Conservation (phyloP, 345 rosid species). For the Murraya koenigii region DNA sequence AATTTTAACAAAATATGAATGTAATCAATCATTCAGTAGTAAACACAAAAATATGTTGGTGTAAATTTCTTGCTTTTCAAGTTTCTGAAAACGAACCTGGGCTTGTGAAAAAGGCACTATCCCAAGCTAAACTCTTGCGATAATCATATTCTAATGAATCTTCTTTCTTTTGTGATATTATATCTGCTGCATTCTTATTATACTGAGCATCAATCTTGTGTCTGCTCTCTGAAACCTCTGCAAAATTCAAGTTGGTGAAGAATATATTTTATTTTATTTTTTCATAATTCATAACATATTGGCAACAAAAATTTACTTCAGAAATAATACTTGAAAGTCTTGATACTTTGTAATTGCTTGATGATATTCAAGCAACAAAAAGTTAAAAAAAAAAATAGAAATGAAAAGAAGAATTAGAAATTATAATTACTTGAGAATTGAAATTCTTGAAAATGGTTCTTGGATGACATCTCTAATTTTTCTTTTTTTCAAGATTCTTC, state of each 20-base stretch:
- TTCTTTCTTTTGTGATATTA: slow-evolving; percentile 2
- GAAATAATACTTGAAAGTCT: neutral
- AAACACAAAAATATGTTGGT: neutral
- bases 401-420: neutral
- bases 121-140: slow-evolving; percentile 79
- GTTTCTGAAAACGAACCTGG: slow-evolving; percentile 38
- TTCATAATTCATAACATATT: neutral
- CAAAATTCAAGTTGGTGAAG: neutral
- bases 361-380: neutral
- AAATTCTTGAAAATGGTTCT: slow-evolving; percentile 5
- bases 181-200: neutral
- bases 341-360: neutral
- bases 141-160: slow-evolving; percentile 7
- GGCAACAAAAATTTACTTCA: neutral
- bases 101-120: slow-evolving; percentile 60
- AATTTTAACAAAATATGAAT: too few species aligned
- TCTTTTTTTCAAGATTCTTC: neutral
- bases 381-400: neutral
- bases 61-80: neutral
- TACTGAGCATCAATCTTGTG: slow-evolving; percentile 16
- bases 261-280: too few species aligned
- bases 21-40: neutral
- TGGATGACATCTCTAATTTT: slow-evolving; percentile 3
- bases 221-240: slow-evolving; percentile 20
- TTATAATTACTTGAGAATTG: slow-evolving; percentile 14